Base-by-base conservation (phyloP, 1,284 basidiomycete species). In the Tremellales sp. region DNA sequence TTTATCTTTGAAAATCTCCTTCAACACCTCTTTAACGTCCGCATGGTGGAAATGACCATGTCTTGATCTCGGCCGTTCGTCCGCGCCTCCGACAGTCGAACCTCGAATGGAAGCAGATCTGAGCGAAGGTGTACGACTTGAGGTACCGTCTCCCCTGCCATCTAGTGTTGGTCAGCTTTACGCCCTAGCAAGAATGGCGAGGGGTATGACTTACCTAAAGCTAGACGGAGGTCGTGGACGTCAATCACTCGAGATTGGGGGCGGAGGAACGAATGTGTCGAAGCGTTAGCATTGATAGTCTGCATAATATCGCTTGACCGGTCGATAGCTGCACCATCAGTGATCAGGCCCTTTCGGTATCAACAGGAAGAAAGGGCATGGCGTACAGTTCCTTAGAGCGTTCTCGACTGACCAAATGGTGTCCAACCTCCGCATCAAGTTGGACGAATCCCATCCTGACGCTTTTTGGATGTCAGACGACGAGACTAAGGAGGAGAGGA, bases 251-350 rank as follows among this genome's bases (percentile, higher is more conserved):
- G 79, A 7, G 82, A 80, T 4, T 43, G 33, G 11, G 85, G 85
- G 43, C 85, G 81, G 29, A 83, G 80, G 48, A 91, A 75, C 58
- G 86, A 89, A 64, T 86, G 85, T 45, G 89, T 77, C 3, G 88
- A 91, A 22, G 87, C 76, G 68, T 92, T 92, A 56, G 90, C 86
- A 52, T 88, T 86, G 53, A 87, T 85, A 87, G 90, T 91, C 51
- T 92, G 75, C 13, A 84, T 83, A 36, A 85, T 86, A 2, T 86
- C 85, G 78, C 68, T 43, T 87, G 81, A 49, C 79, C 81, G n/a
- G 75, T 76, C 7, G 80, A 76, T 40, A 80, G 78, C 48, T 76
- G 77, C 66, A 52, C 21, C 22, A 41, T 25, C 22, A 39, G n/a
- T 27, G 13, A 17, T 13, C 24, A 46, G 22, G 36, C 11, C 11